Conservation (phyloP, 176 grass and related monocot species). For the Raddia guianensis region DNA sequence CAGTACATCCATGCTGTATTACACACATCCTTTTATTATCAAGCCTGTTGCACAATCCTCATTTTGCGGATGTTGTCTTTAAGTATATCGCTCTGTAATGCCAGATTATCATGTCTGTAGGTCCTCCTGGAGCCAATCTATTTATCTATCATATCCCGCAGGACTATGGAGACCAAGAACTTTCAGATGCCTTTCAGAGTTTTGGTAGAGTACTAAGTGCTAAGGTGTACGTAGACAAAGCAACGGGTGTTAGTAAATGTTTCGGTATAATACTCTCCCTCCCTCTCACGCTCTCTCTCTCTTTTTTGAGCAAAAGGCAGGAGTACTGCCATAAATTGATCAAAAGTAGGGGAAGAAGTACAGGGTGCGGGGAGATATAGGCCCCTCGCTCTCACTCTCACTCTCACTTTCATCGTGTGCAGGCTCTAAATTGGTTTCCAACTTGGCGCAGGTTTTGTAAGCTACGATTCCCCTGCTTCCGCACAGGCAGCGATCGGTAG, state of each 20-base stretch:
- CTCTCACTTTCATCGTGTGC: background rate
- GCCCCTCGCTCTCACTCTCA: too few species aligned
- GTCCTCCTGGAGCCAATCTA: slow-evolving; percentile 87
- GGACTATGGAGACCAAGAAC: slow-evolving; percentile 82
- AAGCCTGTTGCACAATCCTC: background rate
- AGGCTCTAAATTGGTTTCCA: background rate
- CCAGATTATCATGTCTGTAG: slow-evolving; percentile 41
- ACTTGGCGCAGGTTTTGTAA: slow-evolving; percentile 77
- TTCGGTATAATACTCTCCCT: slow-evolving; percentile 60
- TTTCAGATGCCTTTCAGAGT: slow-evolving; percentile 82
- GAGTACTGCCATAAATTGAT: too few species aligned
- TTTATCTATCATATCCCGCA: slow-evolving; percentile 93
- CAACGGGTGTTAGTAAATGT: slow-evolving; percentile 95
- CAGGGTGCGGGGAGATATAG: too few species aligned
- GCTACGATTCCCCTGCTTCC: slow-evolving; percentile 77
- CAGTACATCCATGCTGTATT: background rate
- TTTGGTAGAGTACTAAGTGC: slow-evolving; percentile 93
- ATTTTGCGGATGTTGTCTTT: background rate
- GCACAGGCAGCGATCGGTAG: slow-evolving; percentile 74
- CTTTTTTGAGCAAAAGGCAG: too few species aligned
- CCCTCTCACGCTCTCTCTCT: too few species aligned
- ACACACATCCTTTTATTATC: background rate
- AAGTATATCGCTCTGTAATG: background rate
- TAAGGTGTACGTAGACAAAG: slow-evolving; percentile 98
- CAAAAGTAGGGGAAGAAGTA: too few species aligned